These are phyloP conservation scores for Aspergillus haitiensis DNA, from an alignment of 495 filamentous ascomycete species.

Conservation along the genomic window DNA sequence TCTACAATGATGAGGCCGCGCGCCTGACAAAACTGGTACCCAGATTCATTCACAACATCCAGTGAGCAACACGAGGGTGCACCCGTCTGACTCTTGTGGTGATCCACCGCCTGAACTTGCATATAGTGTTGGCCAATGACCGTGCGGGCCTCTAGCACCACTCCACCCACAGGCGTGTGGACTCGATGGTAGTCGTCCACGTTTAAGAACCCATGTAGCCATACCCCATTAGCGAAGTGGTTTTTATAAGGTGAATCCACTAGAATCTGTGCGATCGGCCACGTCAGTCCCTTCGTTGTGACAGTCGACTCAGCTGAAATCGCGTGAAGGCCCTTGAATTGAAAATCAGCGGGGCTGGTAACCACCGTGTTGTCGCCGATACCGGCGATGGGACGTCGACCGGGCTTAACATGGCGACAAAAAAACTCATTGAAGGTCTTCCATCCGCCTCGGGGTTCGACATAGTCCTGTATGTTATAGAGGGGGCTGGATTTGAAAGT, in stretches of 20 bases:
- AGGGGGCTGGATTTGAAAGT: slow-evolving; percentile 5
- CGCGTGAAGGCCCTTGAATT: neutral
- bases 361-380: slow-evolving; percentile 3
- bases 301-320: neutral
- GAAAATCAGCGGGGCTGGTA: slow-evolving; percentile 6
- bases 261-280: slow-evolving; percentile 6
- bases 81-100: neutral
- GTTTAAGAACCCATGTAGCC: slow-evolving; percentile 10
- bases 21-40: slow-evolving; percentile 9
- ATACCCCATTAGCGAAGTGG: slow-evolving; percentile 1
- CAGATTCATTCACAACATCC: neutral
- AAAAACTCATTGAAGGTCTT: slow-evolving; percentile 16
- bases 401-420: slow-evolving; percentile 10
- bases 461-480: slow-evolving; percentile 8
- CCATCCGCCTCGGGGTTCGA: slow-evolving; percentile 14
- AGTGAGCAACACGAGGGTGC: neutral
- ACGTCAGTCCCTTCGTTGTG: slow-evolving; percentile 4
- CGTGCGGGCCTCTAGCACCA: neutral
- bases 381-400: slow-evolving; percentile 6
- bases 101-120: neutral
- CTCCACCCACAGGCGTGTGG: slow-evolving; percentile 1
- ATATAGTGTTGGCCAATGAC: slow-evolving; percentile 3
- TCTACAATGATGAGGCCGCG: slow-evolving; percentile 6
- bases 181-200: slow-evolving; percentile 12
- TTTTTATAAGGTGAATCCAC: neutral